Evolutionary conservation across 2,329 filamentous ascomycete genomes (phyloP), one percentile per base, ranked within the genome.

Genomic region (Diaporthe ampelina): DNA sequence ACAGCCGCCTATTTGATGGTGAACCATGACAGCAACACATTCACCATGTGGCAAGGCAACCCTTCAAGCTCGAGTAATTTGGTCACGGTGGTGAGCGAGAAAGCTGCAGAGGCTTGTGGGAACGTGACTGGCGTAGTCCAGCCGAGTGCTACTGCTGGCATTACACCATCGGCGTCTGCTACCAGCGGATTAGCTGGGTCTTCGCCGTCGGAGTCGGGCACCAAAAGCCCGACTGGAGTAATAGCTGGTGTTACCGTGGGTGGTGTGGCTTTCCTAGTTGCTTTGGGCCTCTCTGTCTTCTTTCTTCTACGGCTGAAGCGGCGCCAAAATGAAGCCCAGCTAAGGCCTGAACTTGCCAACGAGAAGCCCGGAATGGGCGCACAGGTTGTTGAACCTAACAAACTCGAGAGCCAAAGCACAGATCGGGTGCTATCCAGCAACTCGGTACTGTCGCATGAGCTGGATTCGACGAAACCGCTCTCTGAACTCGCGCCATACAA

Each of bases 1-100:
- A 70, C 67, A 4, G 37, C 67, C 37, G 67, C 67, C 11, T 48
- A 58, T 15, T 21, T 58, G 11, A 70, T 70, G 52, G 52, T 70
- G 15, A 35, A 70, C 3, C 37, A 58, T 10, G 37, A 70, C 3
- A n/a, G 32, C 17, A 48, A 58, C 26, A 58, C 24, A 3, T 70
- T 70, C 26, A 70, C 37, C 1, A 15, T 58, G 52, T 70, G 67
- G 67, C 32, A 70, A n/a, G 52, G 10, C 3, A 48, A 32, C 13
- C 35, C 67, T 11, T 13, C 67, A 9, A 54, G n/a, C 19, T 54
- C 50, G 15, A 54, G 50, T 5, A 29, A 54, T 15, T 15, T 54
- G 50, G 24, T 29, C 1, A 26, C 50, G 15, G 50, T 54, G 10
- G 24, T 54, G 4, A 29, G 50, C 11, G 24, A 29, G 5, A 54